These are phyloP conservation scores for Daedaleopsis nitida DNA, from an alignment of 768 basidiomycete species.

Conservation along the genomic window DNA sequence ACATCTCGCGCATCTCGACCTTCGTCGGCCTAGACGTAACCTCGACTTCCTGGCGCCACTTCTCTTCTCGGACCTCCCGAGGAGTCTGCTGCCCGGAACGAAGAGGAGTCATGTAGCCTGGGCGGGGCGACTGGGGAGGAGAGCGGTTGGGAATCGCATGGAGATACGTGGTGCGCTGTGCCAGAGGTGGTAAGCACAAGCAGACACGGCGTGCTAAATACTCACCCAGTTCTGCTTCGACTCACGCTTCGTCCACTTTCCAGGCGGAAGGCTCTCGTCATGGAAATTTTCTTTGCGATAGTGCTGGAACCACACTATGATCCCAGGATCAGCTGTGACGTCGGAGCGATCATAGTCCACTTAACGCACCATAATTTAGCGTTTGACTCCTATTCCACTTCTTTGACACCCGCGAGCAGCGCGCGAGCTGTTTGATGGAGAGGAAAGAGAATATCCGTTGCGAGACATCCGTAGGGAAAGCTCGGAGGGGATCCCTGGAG, in stretches of 20 bases:
- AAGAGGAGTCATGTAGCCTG: constrained; percentile 35
- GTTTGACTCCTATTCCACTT: constrained; percentile 92
- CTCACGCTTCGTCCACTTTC: constrained; percentile 91
- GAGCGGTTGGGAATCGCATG: constrained; percentile 44
- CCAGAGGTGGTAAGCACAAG: too few relatives aligned
- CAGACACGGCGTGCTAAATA: constrained; percentile 14
- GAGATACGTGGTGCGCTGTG: constrained; percentile 56
- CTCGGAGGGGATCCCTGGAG: constrained; percentile 59
- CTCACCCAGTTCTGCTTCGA: constrained; percentile 91
- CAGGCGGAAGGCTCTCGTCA: constrained; percentile 72
- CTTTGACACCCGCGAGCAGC: constrained; percentile 77
- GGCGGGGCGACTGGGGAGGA: constrained; percentile 40
- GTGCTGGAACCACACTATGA: constrained; percentile 89
- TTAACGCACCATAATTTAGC: constrained; percentile 76
- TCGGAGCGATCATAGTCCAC: not conserved
- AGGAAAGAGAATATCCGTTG: constrained; percentile 75
- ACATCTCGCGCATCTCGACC: constrained; percentile 86
- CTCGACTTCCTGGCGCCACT: constrained; percentile 63
- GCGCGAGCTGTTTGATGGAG: constrained; percentile 64
- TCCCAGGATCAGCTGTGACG: not conserved
- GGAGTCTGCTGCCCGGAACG: constrained; percentile 76
- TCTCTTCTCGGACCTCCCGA: constrained; percentile 75
- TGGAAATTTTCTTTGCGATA: constrained; percentile 88
- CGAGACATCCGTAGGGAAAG: constrained; percentile 78
- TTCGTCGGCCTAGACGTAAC: constrained; percentile 63